These are phyloP conservation scores for Endocarpon pusillum DNA, from an alignment of 495 filamentous ascomycete genomes.

Conservation along the genomic window DNA sequence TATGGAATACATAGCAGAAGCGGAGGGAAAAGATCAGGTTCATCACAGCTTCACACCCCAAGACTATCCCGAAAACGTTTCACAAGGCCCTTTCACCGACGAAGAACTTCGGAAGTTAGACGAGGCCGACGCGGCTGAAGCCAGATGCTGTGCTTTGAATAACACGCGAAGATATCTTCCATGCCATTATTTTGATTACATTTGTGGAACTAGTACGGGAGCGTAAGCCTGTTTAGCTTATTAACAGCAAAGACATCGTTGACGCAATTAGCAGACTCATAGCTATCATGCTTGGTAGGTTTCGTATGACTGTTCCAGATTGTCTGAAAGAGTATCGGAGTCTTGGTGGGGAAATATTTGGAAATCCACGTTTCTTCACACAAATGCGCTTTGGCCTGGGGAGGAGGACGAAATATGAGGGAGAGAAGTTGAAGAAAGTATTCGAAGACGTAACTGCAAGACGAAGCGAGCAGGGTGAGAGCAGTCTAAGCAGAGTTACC, in stretches of 20 bases:
- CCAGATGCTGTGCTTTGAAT: background rate
- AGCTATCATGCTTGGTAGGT: slow-evolving; percentile 10
- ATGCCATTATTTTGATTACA: slow-evolving; percentile 10
- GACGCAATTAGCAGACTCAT: slow-evolving; percentile 6
- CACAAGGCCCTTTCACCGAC: slow-evolving; percentile 3
- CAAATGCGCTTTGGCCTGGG: background rate
- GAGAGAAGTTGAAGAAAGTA: slow-evolving; percentile 1
- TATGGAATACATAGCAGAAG: slow-evolving; percentile 5
- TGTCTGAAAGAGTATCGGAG: slow-evolving; percentile 6
- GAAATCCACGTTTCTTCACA: slow-evolving; percentile 4
- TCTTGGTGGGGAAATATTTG: slow-evolving; percentile 8
- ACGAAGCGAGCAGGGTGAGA: slow-evolving; percentile 1
- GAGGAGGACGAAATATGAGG: slow-evolving; percentile 4
- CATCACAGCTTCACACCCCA: slow-evolving; percentile 7
- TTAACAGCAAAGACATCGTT: background rate
- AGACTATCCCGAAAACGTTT: slow-evolving; percentile 4
- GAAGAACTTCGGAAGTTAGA: slow-evolving; percentile 2
- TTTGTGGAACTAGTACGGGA: slow-evolving; percentile 9
- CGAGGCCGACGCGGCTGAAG: background rate
- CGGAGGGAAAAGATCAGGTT: slow-evolving; percentile 2
- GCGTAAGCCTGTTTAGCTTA: slow-evolving; percentile 3
- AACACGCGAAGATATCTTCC: slow-evolving; percentile 7
- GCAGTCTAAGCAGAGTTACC: background rate
- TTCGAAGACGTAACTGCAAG: slow-evolving; percentile 7
- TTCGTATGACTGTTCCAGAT: slow-evolving; percentile 10